These are phyloP conservation scores for Salix dunnii DNA, from an alignment of 345 rosid species.

Conservation along the genomic window DNA sequence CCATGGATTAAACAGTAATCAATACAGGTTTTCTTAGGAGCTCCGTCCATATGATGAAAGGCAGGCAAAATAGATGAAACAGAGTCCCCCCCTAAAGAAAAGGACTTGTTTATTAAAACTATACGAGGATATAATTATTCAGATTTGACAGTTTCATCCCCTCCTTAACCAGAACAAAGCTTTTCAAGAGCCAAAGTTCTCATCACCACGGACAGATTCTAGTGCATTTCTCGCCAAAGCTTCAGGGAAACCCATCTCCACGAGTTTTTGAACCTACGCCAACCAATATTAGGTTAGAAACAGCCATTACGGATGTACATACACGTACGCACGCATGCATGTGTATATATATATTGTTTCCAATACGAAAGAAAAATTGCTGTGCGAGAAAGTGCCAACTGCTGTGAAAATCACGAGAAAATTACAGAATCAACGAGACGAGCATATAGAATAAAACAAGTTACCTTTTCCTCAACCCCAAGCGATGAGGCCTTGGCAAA, in stretches of 20 bases:
- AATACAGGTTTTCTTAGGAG: neutral
- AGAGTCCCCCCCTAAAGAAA: neutral
- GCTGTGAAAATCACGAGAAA: neutral
- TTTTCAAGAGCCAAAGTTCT: conserved; percentile 90
- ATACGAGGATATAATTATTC: neutral
- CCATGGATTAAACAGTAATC: neutral
- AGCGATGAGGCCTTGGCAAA: conserved; percentile 81
- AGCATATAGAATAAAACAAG: neutral
- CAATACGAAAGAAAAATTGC: too few species aligned
- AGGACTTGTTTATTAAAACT: neutral
- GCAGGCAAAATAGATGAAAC: neutral
- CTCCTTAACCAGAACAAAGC: conserved; percentile 56
- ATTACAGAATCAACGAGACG: neutral
- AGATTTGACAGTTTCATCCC: neutral
- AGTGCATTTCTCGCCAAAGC: conserved; percentile 70
- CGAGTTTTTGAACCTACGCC: conserved; percentile 70
- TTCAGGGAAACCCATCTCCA: conserved; percentile 95
- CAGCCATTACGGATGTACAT: neutral
- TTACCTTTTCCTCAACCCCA: conserved; percentile 85
- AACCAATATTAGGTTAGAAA: neutral
- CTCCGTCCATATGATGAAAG: neutral
- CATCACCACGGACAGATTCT: conserved; percentile 88
- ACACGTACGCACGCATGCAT: too few species aligned
- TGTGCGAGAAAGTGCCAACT: too few species aligned
- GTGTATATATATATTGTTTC: neutral